A percentile compares a stretch with the other conserved stretches of the same genome.
Conservation (phyloP, 495 filamentous ascomycete species). For the Haplographium delicatum region DNA sequence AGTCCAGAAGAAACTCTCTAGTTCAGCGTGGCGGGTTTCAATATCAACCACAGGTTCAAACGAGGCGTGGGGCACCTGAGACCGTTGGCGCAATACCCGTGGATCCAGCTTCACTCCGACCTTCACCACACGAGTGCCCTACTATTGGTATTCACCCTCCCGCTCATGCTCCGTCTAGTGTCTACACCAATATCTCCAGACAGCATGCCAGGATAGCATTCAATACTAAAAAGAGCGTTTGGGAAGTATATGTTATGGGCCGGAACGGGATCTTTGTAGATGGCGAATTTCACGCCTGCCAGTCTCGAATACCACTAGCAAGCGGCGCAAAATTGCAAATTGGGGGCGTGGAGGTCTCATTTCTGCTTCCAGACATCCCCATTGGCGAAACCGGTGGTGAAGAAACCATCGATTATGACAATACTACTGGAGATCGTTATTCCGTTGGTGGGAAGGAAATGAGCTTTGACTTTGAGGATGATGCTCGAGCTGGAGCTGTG, state of each 20-base stretch:
- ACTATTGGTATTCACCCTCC: constrained; percentile 79
- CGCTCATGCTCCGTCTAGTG: constrained; percentile 49
- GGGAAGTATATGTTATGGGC: constrained; percentile 76
- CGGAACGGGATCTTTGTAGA: constrained; percentile 84
- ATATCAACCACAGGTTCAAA: constrained; percentile 25
- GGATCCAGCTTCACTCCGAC: constrained; percentile 44
- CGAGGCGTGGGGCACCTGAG: constrained; percentile 45
- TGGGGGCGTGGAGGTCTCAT: constrained; percentile 67
- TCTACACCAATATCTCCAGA: constrained; percentile 73
- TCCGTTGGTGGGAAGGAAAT: constrained; percentile 52
- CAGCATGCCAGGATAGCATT: constrained; percentile 81
- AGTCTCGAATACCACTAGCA: constrained; percentile 58
- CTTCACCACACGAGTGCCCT: constrained; percentile 59
- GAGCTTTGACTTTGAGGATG: constrained; percentile 63
- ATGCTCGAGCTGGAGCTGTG: constrained; percentile 40
- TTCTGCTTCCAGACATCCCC: constrained; percentile 68
- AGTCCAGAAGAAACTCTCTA: constrained; percentile 46
- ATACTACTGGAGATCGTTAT: constrained; percentile 38
- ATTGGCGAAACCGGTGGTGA: constrained; percentile 64
- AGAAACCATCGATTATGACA: constrained; percentile 25
- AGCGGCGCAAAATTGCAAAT: constrained; percentile 74
- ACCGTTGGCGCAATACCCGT: constrained; percentile 44
- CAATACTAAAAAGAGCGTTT: constrained; percentile 66
- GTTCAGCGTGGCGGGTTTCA: constrained; percentile 10
- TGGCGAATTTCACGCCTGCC: constrained; percentile 58